A percentile compares a stretch with the other conserved stretches of the same genome.
phyloP scores from a whole-genome alignment of 1,284 basidiomycete species.

The Athelia sp. region DNA sequence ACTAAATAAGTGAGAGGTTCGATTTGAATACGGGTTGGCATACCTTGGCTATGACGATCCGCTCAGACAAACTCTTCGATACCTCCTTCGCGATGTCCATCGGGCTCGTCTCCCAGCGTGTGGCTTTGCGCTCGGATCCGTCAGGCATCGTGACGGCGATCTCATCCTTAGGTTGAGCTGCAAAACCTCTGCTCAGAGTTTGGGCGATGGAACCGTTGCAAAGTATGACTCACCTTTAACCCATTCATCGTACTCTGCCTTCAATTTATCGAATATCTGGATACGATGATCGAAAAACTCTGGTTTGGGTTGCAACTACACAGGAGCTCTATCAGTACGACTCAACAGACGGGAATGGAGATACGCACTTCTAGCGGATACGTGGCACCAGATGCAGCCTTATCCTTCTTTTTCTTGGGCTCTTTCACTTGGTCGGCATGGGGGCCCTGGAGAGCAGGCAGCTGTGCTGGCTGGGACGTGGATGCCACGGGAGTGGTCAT shows the following conservation, averaged over 20 bases:
- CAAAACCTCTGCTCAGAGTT: slow-evolving; percentile 5
- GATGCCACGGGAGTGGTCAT: slow-evolving; percentile 36
- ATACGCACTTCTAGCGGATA: slow-evolving; percentile 59
- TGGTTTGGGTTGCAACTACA: slow-evolving; percentile 77
- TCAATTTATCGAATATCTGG: slow-evolving; percentile 87
- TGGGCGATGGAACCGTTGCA: slow-evolving; percentile 2
- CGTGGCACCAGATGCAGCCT: slow-evolving; percentile 35
- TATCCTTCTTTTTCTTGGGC: slow-evolving; percentile 37
- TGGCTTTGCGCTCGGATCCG: slow-evolving; percentile 80
- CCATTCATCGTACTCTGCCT: slow-evolving; percentile 81
- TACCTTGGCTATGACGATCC: slow-evolving; percentile 91
- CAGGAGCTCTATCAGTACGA: slow-evolving; percentile 10
- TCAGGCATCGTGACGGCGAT: slow-evolving; percentile 88
- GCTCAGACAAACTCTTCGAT: slow-evolving; percentile 85
- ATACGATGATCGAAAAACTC: slow-evolving; percentile 89
- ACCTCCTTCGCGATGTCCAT: slow-evolving; percentile 88
- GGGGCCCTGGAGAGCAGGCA: slow-evolving; percentile 26
- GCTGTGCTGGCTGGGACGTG: slow-evolving; percentile 32
- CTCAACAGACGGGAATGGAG: slow-evolving; percentile 1
- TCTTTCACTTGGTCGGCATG: slow-evolving; percentile 35
- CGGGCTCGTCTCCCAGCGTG: slow-evolving; percentile 95
- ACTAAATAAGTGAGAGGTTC: slow-evolving; percentile 2
- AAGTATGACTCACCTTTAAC: slow-evolving; percentile 56
- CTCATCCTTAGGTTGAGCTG: slow-evolving; percentile 81
- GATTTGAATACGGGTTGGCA: slow-evolving; percentile 9